Percentiles rank a stretch among this genome's conserved stretches.
Conservation (phyloP, 805 yeast genomes). For the Grigorovia transvaalensis region DNA sequence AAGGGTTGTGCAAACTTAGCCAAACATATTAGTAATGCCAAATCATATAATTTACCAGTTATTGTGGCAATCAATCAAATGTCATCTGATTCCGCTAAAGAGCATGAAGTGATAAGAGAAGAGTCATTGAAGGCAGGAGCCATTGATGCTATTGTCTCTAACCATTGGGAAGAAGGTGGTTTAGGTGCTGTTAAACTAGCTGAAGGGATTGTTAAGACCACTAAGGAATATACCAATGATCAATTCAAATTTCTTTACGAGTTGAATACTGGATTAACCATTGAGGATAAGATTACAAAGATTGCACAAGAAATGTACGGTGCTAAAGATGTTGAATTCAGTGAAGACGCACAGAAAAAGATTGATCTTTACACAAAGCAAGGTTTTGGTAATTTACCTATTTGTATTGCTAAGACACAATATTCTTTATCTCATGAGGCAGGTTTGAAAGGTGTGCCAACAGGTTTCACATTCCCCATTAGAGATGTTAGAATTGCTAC, state of each 20-base stretch:
- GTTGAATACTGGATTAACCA: conserved; percentile 37
- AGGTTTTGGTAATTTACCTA: conserved; percentile 70
- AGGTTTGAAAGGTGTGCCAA: conserved; percentile 71
- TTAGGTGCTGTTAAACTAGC: conserved; percentile 69
- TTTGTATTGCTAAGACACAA: conserved; percentile 80
- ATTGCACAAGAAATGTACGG: conserved; percentile 74
- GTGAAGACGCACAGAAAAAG: conserved; percentile 59
- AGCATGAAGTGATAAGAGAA: conserved; percentile 56
- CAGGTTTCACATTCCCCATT: conserved; percentile 69
- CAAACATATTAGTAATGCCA: conserved; percentile 68
- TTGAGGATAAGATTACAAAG: conserved; percentile 55
- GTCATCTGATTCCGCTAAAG: conserved; percentile 60
- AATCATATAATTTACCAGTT: conserved; percentile 63
- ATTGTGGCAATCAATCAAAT: conserved; percentile 76
- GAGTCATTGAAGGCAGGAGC: conserved; percentile 73
- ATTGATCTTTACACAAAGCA: conserved; percentile 57
- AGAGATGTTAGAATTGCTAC: conserved; percentile 68
- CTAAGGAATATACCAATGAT: conserved; percentile 34
- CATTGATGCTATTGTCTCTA: conserved; percentile 62
- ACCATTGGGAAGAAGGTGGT: conserved; percentile 87
- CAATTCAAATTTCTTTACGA: conserved; percentile 50
- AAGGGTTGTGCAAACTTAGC: conserved; percentile 67
- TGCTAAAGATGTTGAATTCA: conserved; percentile 59
- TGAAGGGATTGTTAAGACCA: conserved; percentile 54
- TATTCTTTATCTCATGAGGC: conserved; percentile 80